These are phyloP conservation scores for Neofusicoccum cordaticola DNA, from an alignment of 2,329 filamentous ascomycete species.

Conservation along the genomic window DNA sequence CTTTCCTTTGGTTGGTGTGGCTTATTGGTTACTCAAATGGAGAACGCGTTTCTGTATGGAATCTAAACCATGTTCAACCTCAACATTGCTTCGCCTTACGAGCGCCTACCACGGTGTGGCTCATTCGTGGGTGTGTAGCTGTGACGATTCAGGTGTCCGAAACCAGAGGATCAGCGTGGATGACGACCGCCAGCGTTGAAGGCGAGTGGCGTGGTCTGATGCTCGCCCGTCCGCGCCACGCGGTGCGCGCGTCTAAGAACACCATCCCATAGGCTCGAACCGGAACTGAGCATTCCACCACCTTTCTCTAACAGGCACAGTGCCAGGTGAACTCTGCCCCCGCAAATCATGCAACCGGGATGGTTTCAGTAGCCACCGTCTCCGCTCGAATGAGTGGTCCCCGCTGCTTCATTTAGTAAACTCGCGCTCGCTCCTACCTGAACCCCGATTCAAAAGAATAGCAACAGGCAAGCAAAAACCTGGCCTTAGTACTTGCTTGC, in stretches of 20 bases:
- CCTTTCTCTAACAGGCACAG: not conserved
- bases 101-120: not conserved
- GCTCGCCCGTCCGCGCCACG: not conserved
- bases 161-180: not conserved
- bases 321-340: slow-evolving; percentile 1
- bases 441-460: not conserved
- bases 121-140: not conserved
- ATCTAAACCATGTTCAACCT: not conserved
- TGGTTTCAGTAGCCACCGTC: not conserved
- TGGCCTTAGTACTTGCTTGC: not conserved
- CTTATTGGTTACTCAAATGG: not conserved
- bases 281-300: not conserved
- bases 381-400: not conserved
- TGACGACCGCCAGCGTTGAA: not conserved
- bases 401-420: not conserved
- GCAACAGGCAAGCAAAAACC: not conserved
- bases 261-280: not conserved
- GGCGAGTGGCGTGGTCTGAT: not conserved
- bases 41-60: not conserved
- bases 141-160: not conserved
- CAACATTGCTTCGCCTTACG: not conserved
- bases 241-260: not conserved
- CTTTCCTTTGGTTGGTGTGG: not conserved
- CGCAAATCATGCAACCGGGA: not conserved
- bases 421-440: not conserved